Base-by-base conservation (phyloP, 2,329 filamentous ascomycete species). In the Lasiodiplodia sp. region DNA sequence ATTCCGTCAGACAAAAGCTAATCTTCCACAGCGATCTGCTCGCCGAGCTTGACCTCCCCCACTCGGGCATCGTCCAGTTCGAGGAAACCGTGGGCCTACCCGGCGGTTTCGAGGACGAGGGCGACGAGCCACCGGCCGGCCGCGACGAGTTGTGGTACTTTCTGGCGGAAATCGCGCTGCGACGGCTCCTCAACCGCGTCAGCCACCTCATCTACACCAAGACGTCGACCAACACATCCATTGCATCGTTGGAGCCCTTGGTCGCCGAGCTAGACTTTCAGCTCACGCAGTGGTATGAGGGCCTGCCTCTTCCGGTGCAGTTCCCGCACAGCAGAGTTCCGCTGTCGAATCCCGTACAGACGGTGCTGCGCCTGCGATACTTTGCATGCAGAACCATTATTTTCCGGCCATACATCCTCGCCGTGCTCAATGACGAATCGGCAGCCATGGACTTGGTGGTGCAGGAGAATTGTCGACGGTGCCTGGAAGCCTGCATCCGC, bases 361-460 rank as follows among this genome's bases (percentile, higher is more conserved):
- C 91, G 0, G 92, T 95, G 8, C 82, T 96, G 60, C 87, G 92
- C 56, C 83, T 95, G 70, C 87, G 92, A 37, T 96, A 95, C 81
- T 94, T 93, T 78, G 92, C 92, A 52, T 96, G 92, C 78, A 89
- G 92, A 68, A 95, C 92, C 31, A 94, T 95, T 74, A 95, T 96
- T 72, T 95, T 93, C 81, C 87, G 92, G 34, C 92, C 92, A 0
- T 95, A 95, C 77, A 92, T 95, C 70, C 83, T 94, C 69, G 91
- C 91, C 12, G 92, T 94, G 2, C 80, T 96, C 25, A 90, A 94
- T 75, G 92, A 94, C 70, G 91, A 94, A 74, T 89, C 89, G 72
- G 86, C 91, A 25, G 87, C 90, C 16, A 79, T 91, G 73, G 92
- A 95, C 79, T 88, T 88, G 12, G 86, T 87, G 12, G 92, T 95